Evolutionary conservation across 495 filamentous ascomycete species (phyloP), one percentile per base, ranked within the genome.

Genomic region (Pyronema omphalodes): DNA sequence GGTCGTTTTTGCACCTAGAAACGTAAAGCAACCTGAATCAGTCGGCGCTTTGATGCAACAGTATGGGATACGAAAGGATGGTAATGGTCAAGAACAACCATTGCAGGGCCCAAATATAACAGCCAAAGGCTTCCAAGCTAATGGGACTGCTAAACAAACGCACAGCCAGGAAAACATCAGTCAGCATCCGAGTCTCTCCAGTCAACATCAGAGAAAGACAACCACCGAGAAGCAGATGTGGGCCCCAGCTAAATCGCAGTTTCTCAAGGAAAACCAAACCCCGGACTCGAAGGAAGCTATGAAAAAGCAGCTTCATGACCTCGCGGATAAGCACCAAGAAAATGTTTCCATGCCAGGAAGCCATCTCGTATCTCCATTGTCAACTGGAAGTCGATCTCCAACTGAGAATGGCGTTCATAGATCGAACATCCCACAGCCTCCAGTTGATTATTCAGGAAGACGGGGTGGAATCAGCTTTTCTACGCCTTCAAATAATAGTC

Each of bases 1-100:
- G 47, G 47, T 50, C 35, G 47, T 50, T 7, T 50, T 50, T 36
- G 47, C 47, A 35, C 47, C 47, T 15, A n/a, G 44, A 9, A 14
- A 9, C 44, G 23, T 9, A n/a, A 34, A 7, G 12, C 7, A 8
- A 12, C 11, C 23, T 34, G 47, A 50, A 34, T n/a, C 19, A 4
- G 47, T 50, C 29, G 17, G 19, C 47, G n/a, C 29, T 50, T 36
- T 36, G 47, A 50, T 50, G 47, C 47, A 23, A 9, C n/a, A 50
- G 29, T 50, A 50, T 36, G 4, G 47, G 12, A n/a, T 36, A 34
- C 47, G 36, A 36, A 41, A 41, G 15, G 39, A 12, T 17, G 15
- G 11, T 41, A 17, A 41, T 17, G 11, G 15, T 41, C 39, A 12
- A 41, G 11, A 41, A 41, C 11, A 41, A 41, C 11, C 11, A 41